phyloP scores from a whole-genome alignment of 2,329 filamentous ascomycete genomes.

The Fonsecaea pugnacius region DNA sequence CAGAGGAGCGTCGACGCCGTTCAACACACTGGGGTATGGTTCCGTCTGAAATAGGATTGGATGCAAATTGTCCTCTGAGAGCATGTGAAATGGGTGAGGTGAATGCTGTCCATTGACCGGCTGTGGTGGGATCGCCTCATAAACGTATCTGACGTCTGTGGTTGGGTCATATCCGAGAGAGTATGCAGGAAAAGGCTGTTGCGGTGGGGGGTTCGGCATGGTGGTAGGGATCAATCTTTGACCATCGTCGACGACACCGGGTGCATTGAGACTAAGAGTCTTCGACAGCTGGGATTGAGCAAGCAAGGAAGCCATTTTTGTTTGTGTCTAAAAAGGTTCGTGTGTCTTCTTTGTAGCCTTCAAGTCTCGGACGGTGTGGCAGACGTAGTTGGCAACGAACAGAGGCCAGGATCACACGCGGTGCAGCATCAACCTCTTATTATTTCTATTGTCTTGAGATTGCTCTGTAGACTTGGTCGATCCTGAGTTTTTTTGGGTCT shows the following conservation, averaged over 20 bases:
- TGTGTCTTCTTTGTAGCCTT: not conserved
- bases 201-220: conserved; percentile 14
- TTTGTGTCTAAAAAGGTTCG: not conserved
- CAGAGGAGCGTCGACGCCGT: conserved; percentile 13
- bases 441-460: too few species aligned
- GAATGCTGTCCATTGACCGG: conserved; percentile 19
- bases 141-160: not conserved
- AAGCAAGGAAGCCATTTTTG: not conserved
- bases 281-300: not conserved
- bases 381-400: not conserved
- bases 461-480: too few species aligned
- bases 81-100: conserved; percentile 23
- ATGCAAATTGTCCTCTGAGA: conserved; percentile 24
- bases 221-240: not conserved
- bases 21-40: conserved; percentile 13
- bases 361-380: not conserved
- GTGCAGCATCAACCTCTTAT: too few species aligned
- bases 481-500: too few species aligned
- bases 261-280: conserved; percentile 14
- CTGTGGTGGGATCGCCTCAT: conserved; percentile 8
- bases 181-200: conserved; percentile 25
- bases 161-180: conserved; percentile 19
- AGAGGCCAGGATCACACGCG: too few species aligned
- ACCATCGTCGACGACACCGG: not conserved
- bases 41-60: conserved; percentile 31